Conservation (phyloP, 495 filamentous ascomycete species). For the Cryomyces antarcticus region DNA sequence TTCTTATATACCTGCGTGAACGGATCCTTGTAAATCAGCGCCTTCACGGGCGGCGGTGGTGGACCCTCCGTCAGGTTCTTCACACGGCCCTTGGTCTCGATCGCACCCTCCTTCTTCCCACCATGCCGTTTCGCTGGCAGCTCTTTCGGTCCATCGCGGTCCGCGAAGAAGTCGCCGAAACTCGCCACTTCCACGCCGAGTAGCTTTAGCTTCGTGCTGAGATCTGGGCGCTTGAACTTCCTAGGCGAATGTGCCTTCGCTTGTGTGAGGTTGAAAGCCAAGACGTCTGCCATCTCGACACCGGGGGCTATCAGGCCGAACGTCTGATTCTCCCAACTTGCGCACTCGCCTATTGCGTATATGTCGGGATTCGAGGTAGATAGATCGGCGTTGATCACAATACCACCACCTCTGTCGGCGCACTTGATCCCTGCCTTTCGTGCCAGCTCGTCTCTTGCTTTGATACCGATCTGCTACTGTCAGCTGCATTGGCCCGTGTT, state of each 20-base stretch:
- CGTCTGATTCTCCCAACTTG: conserved; percentile 82
- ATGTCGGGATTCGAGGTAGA: conserved; percentile 53
- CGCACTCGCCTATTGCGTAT: conserved; percentile 89
- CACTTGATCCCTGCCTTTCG: conserved; percentile 49
- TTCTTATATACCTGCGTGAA: conserved; percentile 95
- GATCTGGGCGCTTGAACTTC: conserved; percentile 64
- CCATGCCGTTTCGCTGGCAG: conserved; percentile 33
- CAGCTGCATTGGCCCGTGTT: not conserved
- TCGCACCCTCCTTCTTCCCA: conserved; percentile 17
- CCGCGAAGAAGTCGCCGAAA: conserved; percentile 93
- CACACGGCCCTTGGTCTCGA: conserved; percentile 20
- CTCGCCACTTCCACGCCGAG: conserved; percentile 87
- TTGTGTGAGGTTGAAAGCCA: conserved; percentile 88
- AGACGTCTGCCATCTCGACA: conserved; percentile 89
- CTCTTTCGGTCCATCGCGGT: conserved; percentile 65
- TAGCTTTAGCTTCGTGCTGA: conserved; percentile 88
- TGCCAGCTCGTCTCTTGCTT: conserved; percentile 66
- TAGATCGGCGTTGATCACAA: conserved; percentile 54
- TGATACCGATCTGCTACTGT: conserved; percentile 47
- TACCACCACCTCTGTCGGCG: conserved; percentile 53
- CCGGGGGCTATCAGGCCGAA: conserved; percentile 90
- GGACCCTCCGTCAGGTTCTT: conserved; percentile 33
- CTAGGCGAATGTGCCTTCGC: conserved; percentile 47
- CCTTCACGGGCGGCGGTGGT: conserved; percentile 47
- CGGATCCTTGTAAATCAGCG: conserved; percentile 81